Evolutionary conservation across 306 rosid species (phyloP).

Genomic region (Prosopis cineraria): DNA sequence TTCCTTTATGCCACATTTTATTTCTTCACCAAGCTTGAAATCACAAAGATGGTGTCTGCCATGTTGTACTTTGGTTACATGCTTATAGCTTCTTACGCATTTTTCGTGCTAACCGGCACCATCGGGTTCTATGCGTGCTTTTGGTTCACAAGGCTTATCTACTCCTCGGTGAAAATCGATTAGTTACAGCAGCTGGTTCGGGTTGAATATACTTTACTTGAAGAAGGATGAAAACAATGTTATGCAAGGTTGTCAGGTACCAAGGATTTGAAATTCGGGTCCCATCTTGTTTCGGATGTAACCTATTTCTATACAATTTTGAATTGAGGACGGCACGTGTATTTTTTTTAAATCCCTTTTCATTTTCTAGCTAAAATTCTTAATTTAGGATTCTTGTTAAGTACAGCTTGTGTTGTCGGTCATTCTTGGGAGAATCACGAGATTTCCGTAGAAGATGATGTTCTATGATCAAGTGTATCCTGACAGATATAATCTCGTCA

Average conservation of each 20-base stretch:
- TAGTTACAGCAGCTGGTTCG: conserved; percentile 40
- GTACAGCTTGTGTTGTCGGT: conserved; percentile 12
- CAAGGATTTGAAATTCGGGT: conserved; percentile 56
- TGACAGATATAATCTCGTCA: conserved; percentile 21
- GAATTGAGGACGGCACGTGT: conserved; percentile 50
- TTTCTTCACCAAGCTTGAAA: conserved; percentile 99
- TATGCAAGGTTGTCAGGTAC: conserved; percentile 54
- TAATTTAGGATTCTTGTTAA: conserved; percentile 10
- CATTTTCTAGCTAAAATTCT: conserved; percentile 42
- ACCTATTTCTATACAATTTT: conserved; percentile 77
- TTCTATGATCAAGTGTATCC: background rate
- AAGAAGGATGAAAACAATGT: conserved; percentile 37
- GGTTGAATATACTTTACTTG: conserved; percentile 25
- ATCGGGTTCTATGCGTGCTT: conserved; percentile 96
- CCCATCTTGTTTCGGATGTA: conserved; percentile 62
- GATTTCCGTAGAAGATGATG: conserved; percentile 5
- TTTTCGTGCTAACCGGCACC: conserved; percentile 94
- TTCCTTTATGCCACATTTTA: conserved; percentile 94
- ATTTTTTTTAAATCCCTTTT: conserved; percentile 50
- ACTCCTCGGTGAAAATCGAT: conserved; percentile 97
- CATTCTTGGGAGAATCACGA: background rate
- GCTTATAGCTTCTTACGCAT: conserved; percentile 91
- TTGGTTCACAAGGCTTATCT: conserved; percentile 97
- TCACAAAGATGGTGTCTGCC: conserved; percentile 89
- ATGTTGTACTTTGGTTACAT: conserved; percentile 90